These are phyloP conservation scores for Mycena alexandri DNA, from an alignment of 768 basidiomycete species.

Conservation along the genomic window DNA sequence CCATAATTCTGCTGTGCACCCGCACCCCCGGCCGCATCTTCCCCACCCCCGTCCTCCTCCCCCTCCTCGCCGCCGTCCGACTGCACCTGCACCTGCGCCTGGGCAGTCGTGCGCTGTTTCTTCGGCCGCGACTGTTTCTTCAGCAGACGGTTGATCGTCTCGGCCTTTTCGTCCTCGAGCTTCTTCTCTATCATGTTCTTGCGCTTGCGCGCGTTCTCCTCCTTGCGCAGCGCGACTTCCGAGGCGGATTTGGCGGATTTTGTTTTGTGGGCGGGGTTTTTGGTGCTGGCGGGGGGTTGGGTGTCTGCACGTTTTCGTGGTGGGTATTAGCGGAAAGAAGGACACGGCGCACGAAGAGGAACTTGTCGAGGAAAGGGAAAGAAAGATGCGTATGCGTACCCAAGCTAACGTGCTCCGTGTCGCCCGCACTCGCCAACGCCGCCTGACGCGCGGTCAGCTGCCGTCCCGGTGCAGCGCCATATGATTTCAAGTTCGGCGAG, in stretches of 20 bases:
- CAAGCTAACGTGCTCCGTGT: constrained; percentile 59
- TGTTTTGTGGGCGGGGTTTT: constrained; percentile 50
- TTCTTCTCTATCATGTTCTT: constrained; percentile 70
- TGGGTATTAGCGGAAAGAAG: neutral
- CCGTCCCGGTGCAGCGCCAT: constrained; percentile 31
- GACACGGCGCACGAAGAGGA: neutral
- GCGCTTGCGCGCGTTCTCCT: constrained; percentile 71
- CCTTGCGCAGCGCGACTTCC: constrained; percentile 67
- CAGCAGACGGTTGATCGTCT: constrained; percentile 73
- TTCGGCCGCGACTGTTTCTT: constrained; percentile 69
- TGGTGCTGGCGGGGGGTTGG: neutral
- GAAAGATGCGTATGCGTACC: constrained; percentile 44
- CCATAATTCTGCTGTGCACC: constrained; percentile 47
- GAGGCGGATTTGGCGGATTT: constrained; percentile 63
- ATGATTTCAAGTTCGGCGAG: constrained; percentile 40
- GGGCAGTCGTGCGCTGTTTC: constrained; percentile 55
- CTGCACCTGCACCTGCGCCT: constrained; percentile 40
- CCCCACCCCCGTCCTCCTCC: constrained; percentile 51
- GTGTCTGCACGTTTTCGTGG: no score
- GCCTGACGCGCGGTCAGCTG: constrained; percentile 61
- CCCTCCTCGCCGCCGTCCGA: constrained; percentile 35
- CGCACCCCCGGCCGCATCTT: constrained; percentile 27
- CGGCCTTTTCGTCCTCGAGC: constrained; percentile 71
- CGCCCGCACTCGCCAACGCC: constrained; percentile 60
- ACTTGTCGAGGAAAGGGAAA: neutral